Evolutionary conservation across 202 grass and related monocot genomes (phyloP), one percentile per base, ranked within the genome.

Genomic region (Schoenoplectus tabernaemontani): DNA sequence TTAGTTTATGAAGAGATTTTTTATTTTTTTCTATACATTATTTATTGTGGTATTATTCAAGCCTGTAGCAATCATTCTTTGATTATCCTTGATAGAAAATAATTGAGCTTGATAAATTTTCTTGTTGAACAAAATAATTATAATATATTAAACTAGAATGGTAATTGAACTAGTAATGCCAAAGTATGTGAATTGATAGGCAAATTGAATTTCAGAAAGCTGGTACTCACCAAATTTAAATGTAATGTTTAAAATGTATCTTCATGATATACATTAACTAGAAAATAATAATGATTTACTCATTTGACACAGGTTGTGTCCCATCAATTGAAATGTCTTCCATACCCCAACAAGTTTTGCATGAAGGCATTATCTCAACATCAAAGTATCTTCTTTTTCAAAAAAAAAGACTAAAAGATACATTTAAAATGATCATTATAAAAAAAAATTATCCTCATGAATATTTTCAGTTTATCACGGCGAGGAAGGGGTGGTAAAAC

Each of bases 281-380:
- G 15, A 34, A n/a, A 65, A 64, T 13, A 80, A 20, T 80, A 47
- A 34, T 33, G 13, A 41, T 80, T 47, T 19, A 4, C 38, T 79
- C 20, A 23, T 39, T 78, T 80, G 15, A 65, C 60, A 19, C 51
- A 61, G 77, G 36, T 63, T 41, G 38, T 24, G 39, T 51, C 7
- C 24, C 58, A 15, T 59, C 57, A 64, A 80, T 24, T 64, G 41
- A 64, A 17, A 19, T 83, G 43, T 67, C 43, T 42, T 83, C 87
- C 59, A 50, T 85, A 4, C 85, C 84, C 59, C 87, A 89, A 75
- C 12, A 86, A 82, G 72, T 91, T 84, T 80, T 89, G 30, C 86
- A 77, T 62, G 89, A 87, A 56, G 92, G 89, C 64, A 82, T 87
- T 39, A 77, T 76, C 2, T 64, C 72, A 48, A 57, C 73, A 17